Conservation (phyloP, 805 yeast species). For the Candida krabiensis region DNA sequence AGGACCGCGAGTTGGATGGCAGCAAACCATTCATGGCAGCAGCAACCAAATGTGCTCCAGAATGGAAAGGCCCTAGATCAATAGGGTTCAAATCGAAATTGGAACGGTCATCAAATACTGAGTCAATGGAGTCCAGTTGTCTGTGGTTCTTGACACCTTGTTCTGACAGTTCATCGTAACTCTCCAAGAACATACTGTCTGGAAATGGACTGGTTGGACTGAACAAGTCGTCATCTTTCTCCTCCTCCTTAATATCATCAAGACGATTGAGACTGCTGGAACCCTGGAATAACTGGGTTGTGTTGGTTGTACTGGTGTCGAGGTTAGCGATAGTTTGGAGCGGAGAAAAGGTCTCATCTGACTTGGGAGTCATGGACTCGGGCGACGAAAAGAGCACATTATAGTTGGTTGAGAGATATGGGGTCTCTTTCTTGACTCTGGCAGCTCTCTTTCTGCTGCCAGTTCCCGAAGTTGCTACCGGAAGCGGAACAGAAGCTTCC, state of each 20-base stretch:
- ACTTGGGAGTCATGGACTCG: constrained; percentile 25
- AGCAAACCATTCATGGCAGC: constrained; percentile 29
- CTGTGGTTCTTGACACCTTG: not conserved
- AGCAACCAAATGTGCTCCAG: constrained; percentile 32
- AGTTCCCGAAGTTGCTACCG: no score
- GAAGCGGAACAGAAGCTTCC: not conserved
- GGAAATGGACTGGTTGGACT: constrained; percentile 18
- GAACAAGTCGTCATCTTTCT: constrained; percentile 13
- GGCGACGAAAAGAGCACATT: constrained; percentile 24
- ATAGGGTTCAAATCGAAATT: constrained; percentile 5
- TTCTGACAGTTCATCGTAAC: constrained; percentile 2
- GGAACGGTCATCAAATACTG: constrained; percentile 1
- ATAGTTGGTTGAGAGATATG: constrained; percentile 14
- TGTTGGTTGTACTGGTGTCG: constrained; percentile 4
- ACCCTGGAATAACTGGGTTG: constrained; percentile 2
- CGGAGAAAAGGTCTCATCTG: constrained; percentile 23
- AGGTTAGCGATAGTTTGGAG: constrained; percentile 12
- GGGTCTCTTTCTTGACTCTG: constrained; percentile 5
- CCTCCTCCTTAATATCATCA: constrained; percentile 25
- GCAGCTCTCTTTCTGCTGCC: constrained; percentile 2
- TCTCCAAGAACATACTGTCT: constrained; percentile 4
- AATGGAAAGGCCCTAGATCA: constrained; percentile 30
- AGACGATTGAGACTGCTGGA: constrained; percentile 3
- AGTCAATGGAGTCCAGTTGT: not conserved
- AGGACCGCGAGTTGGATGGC: constrained; percentile 4